Evolutionary conservation across 1,284 basidiomycete genomes (phyloP).

Genomic region (Ganoderma sp.): DNA sequence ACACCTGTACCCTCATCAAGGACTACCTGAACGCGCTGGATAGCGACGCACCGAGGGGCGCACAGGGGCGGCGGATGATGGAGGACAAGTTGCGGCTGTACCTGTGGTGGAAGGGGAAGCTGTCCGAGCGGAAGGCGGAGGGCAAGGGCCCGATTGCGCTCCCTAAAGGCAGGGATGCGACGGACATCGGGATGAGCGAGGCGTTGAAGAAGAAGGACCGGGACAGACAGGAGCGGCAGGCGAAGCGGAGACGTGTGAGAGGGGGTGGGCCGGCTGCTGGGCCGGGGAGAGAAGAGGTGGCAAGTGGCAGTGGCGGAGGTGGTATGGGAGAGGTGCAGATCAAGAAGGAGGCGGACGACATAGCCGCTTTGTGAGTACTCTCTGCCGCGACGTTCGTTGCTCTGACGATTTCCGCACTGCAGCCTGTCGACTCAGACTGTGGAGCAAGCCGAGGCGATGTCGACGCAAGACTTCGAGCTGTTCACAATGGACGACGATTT

Average conservation of each 20-base stretch:
- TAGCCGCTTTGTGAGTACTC: constrained; percentile 33
- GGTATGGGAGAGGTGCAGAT: constrained; percentile 21
- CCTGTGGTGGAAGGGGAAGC: constrained; percentile 81
- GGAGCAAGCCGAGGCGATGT: constrained; percentile 17
- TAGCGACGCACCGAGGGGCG: constrained; percentile 58
- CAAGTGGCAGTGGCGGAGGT: constrained; percentile 59
- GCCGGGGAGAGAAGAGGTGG: constrained; percentile 67
- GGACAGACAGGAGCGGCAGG: constrained; percentile 57
- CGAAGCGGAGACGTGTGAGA: constrained; percentile 55
- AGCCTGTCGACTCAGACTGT: constrained; percentile 32
- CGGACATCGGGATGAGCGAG: constrained; percentile 54
- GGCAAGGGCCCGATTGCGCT: constrained; percentile 34
- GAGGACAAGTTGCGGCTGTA: constrained; percentile 72
- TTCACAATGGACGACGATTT: constrained; percentile 57
- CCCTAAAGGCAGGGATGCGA: constrained; percentile 31
- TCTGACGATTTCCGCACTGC: neutral
- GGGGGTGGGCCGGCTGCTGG: constrained; percentile 54
- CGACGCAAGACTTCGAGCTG: constrained; percentile 42
- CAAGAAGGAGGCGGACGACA: constrained; percentile 32
- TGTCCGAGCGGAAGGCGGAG: constrained; percentile 51
- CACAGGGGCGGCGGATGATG: constrained; percentile 80
- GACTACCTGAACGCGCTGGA: constrained; percentile 81
- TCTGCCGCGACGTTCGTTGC: too few relatives aligned
- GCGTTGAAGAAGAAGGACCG: constrained; percentile 79
- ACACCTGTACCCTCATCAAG: constrained; percentile 75